These are phyloP conservation scores for Kazachstania martiniae DNA, from an alignment of 805 yeast species.

Conservation along the genomic window DNA sequence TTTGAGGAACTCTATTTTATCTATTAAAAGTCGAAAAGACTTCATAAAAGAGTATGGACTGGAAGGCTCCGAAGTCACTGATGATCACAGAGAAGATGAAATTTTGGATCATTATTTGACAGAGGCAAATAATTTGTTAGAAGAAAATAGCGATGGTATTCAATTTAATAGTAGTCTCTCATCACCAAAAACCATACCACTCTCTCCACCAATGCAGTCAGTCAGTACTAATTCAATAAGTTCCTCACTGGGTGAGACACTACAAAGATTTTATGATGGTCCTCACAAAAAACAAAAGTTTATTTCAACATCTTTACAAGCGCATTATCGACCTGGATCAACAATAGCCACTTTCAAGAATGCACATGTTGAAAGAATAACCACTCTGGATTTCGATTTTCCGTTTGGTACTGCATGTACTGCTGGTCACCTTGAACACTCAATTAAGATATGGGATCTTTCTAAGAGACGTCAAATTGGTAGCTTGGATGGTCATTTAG, in stretches of 20 bases:
- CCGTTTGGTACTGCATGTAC: conserved; percentile 70
- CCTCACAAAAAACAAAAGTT: conserved; percentile 31
- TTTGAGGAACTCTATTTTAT: conserved; percentile 35
- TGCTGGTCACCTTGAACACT: conserved; percentile 60
- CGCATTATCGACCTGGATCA: conserved; percentile 50
- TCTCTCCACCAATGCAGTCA: no score
- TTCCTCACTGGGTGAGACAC: conserved; percentile 24
- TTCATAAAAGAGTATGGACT: conserved; percentile 30
- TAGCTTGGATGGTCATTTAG: conserved; percentile 49
- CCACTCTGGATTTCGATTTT: conserved; percentile 53
- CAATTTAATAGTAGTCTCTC: no score
- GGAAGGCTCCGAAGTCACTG: conserved; percentile 5
- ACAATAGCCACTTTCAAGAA: conserved; percentile 35
- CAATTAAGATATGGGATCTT: conserved; percentile 78
- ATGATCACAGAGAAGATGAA: conserved; percentile 3
- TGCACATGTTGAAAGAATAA: conserved; percentile 45
- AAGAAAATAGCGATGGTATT: conserved; percentile 1
- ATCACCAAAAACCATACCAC: no score
- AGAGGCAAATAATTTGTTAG: conserved; percentile 3
- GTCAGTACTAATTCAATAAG: conserved; percentile 1
- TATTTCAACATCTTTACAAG: conserved; percentile 53
- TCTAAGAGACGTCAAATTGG: conserved; percentile 42
- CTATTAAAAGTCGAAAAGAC: conserved; percentile 32
- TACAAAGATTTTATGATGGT: conserved; percentile 19
- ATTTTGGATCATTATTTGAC: conserved; percentile 4